phyloP scores from a whole-genome alignment of 176 grass and related monocot genomes.

The Thalia dealbata region DNA sequence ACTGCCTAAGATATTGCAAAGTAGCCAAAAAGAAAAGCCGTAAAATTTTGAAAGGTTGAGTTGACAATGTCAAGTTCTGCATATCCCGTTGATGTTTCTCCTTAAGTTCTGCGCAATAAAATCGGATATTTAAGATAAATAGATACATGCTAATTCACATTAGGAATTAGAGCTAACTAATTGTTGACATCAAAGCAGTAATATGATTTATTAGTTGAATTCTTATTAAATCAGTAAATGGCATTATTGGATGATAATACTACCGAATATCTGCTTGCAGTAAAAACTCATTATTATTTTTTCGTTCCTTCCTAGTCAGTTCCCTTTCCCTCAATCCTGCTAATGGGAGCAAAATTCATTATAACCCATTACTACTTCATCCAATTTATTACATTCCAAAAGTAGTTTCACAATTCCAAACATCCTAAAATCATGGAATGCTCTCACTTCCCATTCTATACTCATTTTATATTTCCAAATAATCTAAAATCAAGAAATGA shows the following conservation, averaged over 20 bases:
- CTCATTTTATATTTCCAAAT: too few species aligned
- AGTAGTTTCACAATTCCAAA: too few species aligned
- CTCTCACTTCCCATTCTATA: too few species aligned
- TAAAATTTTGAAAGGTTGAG: slow-evolving; percentile 54
- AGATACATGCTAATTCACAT: neutral
- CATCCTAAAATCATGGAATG: too few species aligned
- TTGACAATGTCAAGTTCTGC: slow-evolving; percentile 54
- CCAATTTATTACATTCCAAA: too few species aligned
- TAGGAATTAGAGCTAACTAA: neutral
- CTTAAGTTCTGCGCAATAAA: slow-evolving; percentile 47
- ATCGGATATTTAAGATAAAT: neutral
- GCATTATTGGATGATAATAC: neutral
- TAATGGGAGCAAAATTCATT: too few species aligned
- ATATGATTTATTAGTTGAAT: neutral
- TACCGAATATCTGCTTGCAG: neutral
- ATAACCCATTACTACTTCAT: too few species aligned
- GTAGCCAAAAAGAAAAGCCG: slow-evolving; percentile 54
- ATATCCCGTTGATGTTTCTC: slow-evolving; percentile 53
- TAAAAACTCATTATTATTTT: too few species aligned
- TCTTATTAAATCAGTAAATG: neutral
- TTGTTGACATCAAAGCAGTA: neutral
- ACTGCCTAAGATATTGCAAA: slow-evolving; percentile 41
- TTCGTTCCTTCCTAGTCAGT: too few species aligned
- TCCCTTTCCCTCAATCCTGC: too few species aligned
- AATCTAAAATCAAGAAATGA: too few species aligned